Base-by-base conservation (phyloP, 2,329 filamentous ascomycete genomes). In the Colletotrichum costaricense region DNA sequence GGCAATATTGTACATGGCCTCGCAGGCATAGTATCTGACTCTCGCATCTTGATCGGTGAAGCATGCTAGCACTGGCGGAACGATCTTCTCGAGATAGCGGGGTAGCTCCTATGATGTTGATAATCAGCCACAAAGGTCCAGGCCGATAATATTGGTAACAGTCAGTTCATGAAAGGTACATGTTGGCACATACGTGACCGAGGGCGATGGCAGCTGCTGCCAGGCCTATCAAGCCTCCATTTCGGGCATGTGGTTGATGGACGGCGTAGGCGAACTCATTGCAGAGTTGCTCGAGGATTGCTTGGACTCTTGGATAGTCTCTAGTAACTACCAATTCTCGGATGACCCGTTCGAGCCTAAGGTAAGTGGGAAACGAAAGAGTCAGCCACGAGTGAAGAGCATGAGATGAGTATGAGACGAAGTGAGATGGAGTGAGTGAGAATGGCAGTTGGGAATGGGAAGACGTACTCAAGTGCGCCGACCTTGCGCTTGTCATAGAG, bases 1-100 rank as follows among this genome's bases (percentile, higher is more conserved):
- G 80, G 97, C 95, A 80, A 99, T 99, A 84, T 99, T 99, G 86
- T 99, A 99, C 97, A 99, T 99, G 83, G 95, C 97, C 86, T 99
- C 97, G 84, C 97, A 99, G 28, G 97, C 97, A 84, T 99, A 99
- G 83, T 99, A 99, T 76, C 97, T 91, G 38, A 98, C 97, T 72
- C 97, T 91, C 33, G 97, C 95, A 93, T 99, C 97, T 86, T 98
- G 97, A 78, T 99, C 97, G 71, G 94, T 94, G 84, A 99, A 99
- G 86, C 97, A 99, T 65, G 97, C 97, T 58, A 99, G 89, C 5
- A 99, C 97, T 3, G 97, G 97, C 58, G 96, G 96, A 0, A 99
- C 96, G 78, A 99, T 98, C 78, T 95, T 93, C 80, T 95, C 93
- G 63, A 99, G 89, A 81, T 98, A 98, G 74, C 93, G 93, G 38